Evolutionary conservation across 2,329 filamentous ascomycete genomes (phyloP).

Genomic region (Colletotrichum sansevieriae): DNA sequence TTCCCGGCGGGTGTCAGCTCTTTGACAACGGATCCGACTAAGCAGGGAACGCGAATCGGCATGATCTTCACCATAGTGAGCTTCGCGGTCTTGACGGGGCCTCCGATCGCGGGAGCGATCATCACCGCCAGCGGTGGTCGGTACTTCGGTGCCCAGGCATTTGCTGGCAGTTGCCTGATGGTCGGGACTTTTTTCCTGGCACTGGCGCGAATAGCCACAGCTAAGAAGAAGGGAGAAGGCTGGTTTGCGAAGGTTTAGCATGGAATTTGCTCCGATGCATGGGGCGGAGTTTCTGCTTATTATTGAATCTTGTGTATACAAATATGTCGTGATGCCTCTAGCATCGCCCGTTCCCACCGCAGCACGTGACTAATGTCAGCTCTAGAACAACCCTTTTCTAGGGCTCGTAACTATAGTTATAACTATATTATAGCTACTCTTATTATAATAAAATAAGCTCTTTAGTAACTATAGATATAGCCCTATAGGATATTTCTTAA

Average conservation of each 20-base stretch:
- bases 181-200: slow-evolving; percentile 56
- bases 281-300: not conserved
- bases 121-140: slow-evolving; percentile 56
- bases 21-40: slow-evolving; percentile 64
- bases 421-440: too few species aligned
- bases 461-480: too few species aligned
- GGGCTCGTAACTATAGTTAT: too few species aligned
- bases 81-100: slow-evolving; percentile 65
- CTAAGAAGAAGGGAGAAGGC: slow-evolving; percentile 52
- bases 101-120: slow-evolving; percentile 64
- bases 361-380: too few species aligned
- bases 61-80: slow-evolving; percentile 70
- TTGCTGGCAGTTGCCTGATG: slow-evolving; percentile 59
- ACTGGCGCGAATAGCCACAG: slow-evolving; percentile 54
- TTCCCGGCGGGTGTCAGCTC: slow-evolving; percentile 74
- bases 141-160: slow-evolving; percentile 63
- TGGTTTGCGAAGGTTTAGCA: slow-evolving; percentile 56
- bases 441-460: too few species aligned
- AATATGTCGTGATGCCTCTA: too few species aligned
- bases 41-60: slow-evolving; percentile 67
- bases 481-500: too few species aligned
- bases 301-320: not conserved
- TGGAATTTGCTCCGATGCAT: too few species aligned
- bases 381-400: too few species aligned
- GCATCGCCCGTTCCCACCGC: too few species aligned